phyloP scores from a whole-genome alignment of 768 basidiomycete species.

The Agrocybe pediades region DNA sequence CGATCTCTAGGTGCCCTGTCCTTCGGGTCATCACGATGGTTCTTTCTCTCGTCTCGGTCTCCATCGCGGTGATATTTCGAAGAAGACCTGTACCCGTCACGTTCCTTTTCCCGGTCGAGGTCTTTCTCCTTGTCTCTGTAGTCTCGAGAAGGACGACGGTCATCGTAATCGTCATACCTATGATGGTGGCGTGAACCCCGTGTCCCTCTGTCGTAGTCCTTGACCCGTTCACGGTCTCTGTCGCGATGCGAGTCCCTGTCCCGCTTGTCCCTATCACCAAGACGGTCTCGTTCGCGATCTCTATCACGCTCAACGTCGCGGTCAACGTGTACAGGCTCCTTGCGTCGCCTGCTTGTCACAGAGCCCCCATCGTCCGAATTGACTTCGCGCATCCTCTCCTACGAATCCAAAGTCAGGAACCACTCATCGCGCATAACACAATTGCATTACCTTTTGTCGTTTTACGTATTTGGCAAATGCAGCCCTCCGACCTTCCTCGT shows the following conservation, averaged over 20 bases:
- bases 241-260: slow-evolving; percentile 13
- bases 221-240: slow-evolving; percentile 24
- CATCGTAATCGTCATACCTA: slow-evolving; percentile 50
- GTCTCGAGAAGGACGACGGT: slow-evolving; percentile 43
- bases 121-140: slow-evolving; percentile 44
- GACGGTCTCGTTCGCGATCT: slow-evolving; percentile 59
- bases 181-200: slow-evolving; percentile 48
- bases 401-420: slow-evolving; percentile 1
- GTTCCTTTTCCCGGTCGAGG: slow-evolving; percentile 40
- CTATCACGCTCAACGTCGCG: slow-evolving; percentile 37
- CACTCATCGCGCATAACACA: not conserved
- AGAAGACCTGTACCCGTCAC: slow-evolving; percentile 43
- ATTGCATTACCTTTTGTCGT: slow-evolving; percentile 73
- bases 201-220: slow-evolving; percentile 37
- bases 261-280: slow-evolving; percentile 45
- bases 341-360: slow-evolving; percentile 77
- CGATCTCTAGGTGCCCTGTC: slow-evolving; percentile 40
- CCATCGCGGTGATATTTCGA: slow-evolving; percentile 53
- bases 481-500: slow-evolving; percentile 78
- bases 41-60: slow-evolving; percentile 54
- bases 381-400: slow-evolving; percentile 78
- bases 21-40: slow-evolving; percentile 48
- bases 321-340: slow-evolving; percentile 64
- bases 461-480: slow-evolving; percentile 90
- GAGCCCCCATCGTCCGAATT: slow-evolving; percentile 87